Conservation (phyloP, 768 basidiomycete genomes). For the Russula emetica region DNA sequence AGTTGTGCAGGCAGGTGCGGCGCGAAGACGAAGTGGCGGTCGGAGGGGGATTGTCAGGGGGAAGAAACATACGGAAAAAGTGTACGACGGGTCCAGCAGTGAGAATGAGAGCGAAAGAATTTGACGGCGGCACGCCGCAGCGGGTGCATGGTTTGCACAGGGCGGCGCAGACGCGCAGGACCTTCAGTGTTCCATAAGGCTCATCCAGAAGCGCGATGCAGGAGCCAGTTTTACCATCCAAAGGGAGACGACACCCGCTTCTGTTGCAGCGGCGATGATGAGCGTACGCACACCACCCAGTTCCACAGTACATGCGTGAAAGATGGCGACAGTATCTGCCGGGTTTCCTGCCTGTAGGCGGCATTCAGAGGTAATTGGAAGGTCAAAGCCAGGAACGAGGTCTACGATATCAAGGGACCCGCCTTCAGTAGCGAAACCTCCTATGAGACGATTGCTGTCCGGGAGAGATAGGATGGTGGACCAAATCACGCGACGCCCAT, state of each 20-base stretch:
- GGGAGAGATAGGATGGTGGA: slow-evolving; percentile 47
- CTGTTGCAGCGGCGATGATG: slow-evolving; percentile 59
- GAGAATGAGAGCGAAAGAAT: slow-evolving; percentile 61
- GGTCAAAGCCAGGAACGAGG: slow-evolving; percentile 38
- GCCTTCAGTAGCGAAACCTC: slow-evolving; percentile 60
- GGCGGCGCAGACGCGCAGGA: slow-evolving; percentile 57
- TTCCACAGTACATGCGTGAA: slow-evolving; percentile 51
- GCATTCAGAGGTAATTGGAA: slow-evolving; percentile 43
- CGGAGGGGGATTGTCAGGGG: slow-evolving; percentile 40
- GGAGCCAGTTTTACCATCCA: slow-evolving; percentile 66
- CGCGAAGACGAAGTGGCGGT: slow-evolving; percentile 41
- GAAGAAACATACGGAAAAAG: slow-evolving; percentile 56
- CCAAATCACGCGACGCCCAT: slow-evolving; percentile 43
- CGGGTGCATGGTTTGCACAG: slow-evolving; percentile 55
- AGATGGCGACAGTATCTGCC: slow-evolving; percentile 48
- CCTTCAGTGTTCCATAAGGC: slow-evolving; percentile 51
- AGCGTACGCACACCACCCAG: slow-evolving; percentile 48
- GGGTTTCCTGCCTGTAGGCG: slow-evolving; percentile 57
- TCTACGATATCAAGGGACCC: slow-evolving; percentile 63
- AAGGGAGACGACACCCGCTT: slow-evolving; percentile 63
- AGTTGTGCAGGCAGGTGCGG: slow-evolving; percentile 60
- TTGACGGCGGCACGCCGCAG: slow-evolving; percentile 64
- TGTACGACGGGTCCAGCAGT: slow-evolving; percentile 61
- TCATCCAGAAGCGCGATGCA: slow-evolving; percentile 61
- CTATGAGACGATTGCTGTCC: slow-evolving; percentile 45